Evolutionary conservation across 2,329 filamentous ascomycete species (phyloP), one percentile per base, ranked within the genome.

Genomic region (Metarhizium brunneum): DNA sequence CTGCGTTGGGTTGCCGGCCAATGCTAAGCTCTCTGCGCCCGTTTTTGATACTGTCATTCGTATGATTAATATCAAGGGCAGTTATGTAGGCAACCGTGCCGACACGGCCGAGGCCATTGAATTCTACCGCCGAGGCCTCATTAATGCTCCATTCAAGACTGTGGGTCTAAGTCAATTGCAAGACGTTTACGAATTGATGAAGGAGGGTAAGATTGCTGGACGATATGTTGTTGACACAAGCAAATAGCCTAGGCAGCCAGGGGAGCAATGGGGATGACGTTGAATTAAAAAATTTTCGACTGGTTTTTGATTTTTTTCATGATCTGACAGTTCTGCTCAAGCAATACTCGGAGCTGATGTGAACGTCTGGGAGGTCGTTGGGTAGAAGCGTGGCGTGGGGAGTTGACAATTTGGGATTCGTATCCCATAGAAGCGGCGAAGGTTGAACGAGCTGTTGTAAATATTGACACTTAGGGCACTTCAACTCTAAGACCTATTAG

Each of bases 51-150:
- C 87, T 7, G 92, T 96, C 59, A 79, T 92, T 67, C 76, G 86
- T 74, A 96, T 96, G 90, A 85, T 96, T 76, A 85, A 74, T 65
- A 96, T 97, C 79, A 89, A 89, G 77, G 92, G 92, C 58, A 90
- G 85, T 64, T 96, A 96, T 69, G 92, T 97, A 62, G 92, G 92
- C 56, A 96, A 95, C 77, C 83, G 92, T 62, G 85, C 87, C 69
- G 92, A 97, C 69, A 87, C 85, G 1, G 82, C 85, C 54, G 92
- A 97, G 77, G 92, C 92, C 2, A 78, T 97, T 59, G 92, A 96
- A 62, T 96, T 96, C 77, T 96, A 83, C 78, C 76, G 81, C 56
- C 81, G 87, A 25, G 92, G 92, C 16, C 74, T 95, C 60, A 92
- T 97, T 80, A 87, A 90, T 68, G 85, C 85, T 5, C 92, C 92